These are phyloP conservation scores for Cercospora citrullina DNA, from an alignment of 2,329 filamentous ascomycete genomes.

Conservation along the genomic window DNA sequence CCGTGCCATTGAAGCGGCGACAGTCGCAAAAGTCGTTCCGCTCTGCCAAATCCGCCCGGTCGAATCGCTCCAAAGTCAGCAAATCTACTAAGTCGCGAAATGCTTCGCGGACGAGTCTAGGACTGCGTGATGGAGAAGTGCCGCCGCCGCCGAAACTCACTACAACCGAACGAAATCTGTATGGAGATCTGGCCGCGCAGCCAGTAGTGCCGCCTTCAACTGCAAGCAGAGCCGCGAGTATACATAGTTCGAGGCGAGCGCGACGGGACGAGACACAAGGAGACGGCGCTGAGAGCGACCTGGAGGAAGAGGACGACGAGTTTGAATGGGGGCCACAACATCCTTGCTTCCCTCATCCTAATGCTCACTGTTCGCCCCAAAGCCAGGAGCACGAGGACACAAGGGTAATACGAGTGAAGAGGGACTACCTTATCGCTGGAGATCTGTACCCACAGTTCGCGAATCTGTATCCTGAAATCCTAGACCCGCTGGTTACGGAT, in stretches of 20 bases:
- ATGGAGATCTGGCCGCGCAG: constrained; percentile 13
- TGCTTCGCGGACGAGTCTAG: constrained; percentile 2
- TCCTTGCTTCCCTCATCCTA: constrained; percentile 90
- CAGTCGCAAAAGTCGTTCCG: constrained; percentile 33
- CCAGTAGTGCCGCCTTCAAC: background rate
- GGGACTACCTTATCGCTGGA: constrained; percentile 85
- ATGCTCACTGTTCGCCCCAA: constrained; percentile 80
- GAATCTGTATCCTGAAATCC: constrained; percentile 92
- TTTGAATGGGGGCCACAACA: constrained; percentile 91
- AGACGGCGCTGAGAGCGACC: constrained; percentile 43
- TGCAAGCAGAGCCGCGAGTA: constrained; percentile 1
- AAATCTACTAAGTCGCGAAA: constrained; percentile 8
- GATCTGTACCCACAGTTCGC: constrained; percentile 92
- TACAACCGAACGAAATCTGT: constrained; percentile 4
- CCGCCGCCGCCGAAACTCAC: constrained; percentile 15
- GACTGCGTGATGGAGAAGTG: constrained; percentile 10
- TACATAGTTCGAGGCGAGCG: constrained; percentile 12
- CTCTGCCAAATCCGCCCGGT: constrained; percentile 14
- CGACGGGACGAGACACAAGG: constrained; percentile 19
- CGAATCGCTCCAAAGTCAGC: constrained; percentile 14
- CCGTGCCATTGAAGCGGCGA: constrained; percentile 37
- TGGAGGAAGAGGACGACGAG: constrained; percentile 55
- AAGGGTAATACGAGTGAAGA: constrained; percentile 83
- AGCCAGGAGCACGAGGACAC: constrained; percentile 75
- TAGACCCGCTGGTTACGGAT: constrained; percentile 82